Conservation (phyloP, 208 protist species). For the Wallacemonas sp. region DNA sequence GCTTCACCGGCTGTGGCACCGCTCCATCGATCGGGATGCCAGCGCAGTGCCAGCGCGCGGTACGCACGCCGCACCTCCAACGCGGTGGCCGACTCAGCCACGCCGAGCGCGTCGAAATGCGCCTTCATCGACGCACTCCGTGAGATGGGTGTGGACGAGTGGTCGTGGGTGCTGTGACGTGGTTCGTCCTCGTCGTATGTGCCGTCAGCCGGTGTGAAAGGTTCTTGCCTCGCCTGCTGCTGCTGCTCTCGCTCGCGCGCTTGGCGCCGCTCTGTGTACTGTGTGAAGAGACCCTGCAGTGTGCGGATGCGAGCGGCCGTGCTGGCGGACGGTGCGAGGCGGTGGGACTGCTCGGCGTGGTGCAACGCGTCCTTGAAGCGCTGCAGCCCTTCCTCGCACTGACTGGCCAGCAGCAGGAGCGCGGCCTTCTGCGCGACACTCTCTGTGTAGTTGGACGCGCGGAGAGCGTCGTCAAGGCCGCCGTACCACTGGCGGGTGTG, state of each 20-base stretch:
- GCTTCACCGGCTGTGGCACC: constrained; percentile 29
- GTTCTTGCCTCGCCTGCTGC: too few relatives aligned
- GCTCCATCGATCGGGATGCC: constrained; percentile 81
- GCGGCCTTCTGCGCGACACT: constrained; percentile 19
- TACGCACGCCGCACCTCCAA: constrained; percentile 31
- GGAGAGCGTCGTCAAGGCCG: constrained; percentile 54
- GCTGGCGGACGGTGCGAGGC: constrained; percentile 19
- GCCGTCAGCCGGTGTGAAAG: too few relatives aligned
- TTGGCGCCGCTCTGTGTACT: constrained; percentile 22
- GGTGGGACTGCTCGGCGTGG: constrained; percentile 38
- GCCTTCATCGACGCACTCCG: background rate
- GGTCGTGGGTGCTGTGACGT: background rate
- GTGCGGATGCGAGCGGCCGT: constrained; percentile 18
- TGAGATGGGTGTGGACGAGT: background rate
- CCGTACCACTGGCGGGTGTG: constrained; percentile 46
- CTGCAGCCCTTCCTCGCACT: constrained; percentile 58
- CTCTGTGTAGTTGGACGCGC: constrained; percentile 38
- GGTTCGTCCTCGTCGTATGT: too few relatives aligned
- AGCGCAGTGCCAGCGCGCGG: constrained; percentile 66
- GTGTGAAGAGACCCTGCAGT: constrained; percentile 24
- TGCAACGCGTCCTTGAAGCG: constrained; percentile 54
- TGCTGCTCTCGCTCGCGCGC: constrained; percentile 22
- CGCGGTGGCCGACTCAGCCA: constrained; percentile 19
- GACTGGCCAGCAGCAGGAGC: constrained; percentile 46
- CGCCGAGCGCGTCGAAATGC: constrained; percentile 3